Evolutionary conservation across 2,329 filamentous ascomycete species (phyloP).

Genomic region (Ramularia endophylla): DNA sequence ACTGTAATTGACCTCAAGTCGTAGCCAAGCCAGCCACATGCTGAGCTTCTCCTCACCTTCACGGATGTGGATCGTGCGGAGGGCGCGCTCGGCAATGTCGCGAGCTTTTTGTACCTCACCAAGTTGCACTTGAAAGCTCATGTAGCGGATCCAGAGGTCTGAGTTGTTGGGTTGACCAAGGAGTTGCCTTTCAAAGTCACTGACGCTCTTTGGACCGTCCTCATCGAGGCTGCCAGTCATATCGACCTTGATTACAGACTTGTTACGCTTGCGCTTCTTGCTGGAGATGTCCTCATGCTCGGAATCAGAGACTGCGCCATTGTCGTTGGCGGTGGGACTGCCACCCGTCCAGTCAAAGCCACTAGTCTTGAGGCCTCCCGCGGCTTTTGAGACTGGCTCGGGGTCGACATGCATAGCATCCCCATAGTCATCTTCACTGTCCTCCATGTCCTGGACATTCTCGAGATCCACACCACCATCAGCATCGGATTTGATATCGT

Average conservation of each 20-base stretch:
- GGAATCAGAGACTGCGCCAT: constrained; percentile 48
- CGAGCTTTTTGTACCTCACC: constrained; percentile 84
- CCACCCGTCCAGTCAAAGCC: constrained; percentile 87
- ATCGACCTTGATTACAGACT: constrained; percentile 76
- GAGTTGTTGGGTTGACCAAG: constrained; percentile 93
- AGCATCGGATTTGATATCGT: constrained; percentile 29
- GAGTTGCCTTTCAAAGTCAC: constrained; percentile 89
- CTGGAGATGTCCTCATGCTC: constrained; percentile 46
- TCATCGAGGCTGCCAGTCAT: constrained; percentile 86
- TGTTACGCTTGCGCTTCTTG: constrained; percentile 61
- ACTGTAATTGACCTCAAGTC: constrained; percentile 80
- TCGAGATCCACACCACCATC: constrained; percentile 36
- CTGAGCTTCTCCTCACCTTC: constrained; percentile 92
- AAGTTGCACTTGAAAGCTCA: constrained; percentile 95
- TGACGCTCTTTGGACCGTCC: constrained; percentile 79
- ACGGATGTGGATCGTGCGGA: constrained; percentile 83
- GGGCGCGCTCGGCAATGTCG: constrained; percentile 81
- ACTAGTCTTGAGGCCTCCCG: constrained; percentile 56
- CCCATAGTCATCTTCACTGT: constrained; percentile 45
- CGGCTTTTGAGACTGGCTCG: constrained; percentile 22
- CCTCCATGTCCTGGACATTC: constrained; percentile 36
- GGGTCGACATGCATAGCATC: constrained; percentile 37
- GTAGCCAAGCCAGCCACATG: constrained; percentile 90
- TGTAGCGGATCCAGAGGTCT: constrained; percentile 89
- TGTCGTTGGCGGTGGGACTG: constrained; percentile 46